Conservation (phyloP, 768 basidiomycete genomes). For the Cubamyces lactineus region DNA sequence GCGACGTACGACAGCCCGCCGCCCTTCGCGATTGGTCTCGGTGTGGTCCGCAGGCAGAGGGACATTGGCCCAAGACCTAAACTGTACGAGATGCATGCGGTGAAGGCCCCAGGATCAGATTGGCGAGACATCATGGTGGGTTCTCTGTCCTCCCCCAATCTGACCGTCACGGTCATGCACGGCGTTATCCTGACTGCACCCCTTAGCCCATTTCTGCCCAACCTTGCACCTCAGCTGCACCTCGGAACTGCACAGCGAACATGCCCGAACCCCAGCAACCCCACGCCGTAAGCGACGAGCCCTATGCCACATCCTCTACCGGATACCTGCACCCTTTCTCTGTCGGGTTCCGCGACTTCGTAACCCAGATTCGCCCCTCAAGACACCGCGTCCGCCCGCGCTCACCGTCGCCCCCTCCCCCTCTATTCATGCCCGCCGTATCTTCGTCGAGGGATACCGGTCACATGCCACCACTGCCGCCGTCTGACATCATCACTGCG, state of each 20-base stretch:
- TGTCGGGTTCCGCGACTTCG: conserved; percentile 12
- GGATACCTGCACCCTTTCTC: conserved; percentile 12
- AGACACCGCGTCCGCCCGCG: neutral
- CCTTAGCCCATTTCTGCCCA: conserved; percentile 23
- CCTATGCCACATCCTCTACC: neutral
- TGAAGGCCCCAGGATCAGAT: neutral
- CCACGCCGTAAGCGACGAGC: neutral
- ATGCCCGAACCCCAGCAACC: neutral
- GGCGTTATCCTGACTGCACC: neutral
- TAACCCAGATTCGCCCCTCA: conserved; percentile 3
- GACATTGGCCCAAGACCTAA: conserved; percentile 16
- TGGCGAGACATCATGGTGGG: conserved; percentile 24
- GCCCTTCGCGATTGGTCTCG: neutral
- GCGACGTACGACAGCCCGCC: neutral
- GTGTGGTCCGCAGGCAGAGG: neutral
- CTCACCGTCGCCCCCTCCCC: neutral
- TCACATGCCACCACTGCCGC: neutral
- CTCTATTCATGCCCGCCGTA: neutral
- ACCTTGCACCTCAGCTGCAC: neutral
- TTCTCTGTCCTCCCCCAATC: neutral
- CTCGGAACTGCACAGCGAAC: neutral
- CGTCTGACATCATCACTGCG: neutral
- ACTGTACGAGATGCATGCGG: conserved; percentile 18
- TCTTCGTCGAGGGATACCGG: neutral
- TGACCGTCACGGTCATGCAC: neutral